Conservation (phyloP, 1,139 yeast species). For the Hansenula sp. region DNA sequence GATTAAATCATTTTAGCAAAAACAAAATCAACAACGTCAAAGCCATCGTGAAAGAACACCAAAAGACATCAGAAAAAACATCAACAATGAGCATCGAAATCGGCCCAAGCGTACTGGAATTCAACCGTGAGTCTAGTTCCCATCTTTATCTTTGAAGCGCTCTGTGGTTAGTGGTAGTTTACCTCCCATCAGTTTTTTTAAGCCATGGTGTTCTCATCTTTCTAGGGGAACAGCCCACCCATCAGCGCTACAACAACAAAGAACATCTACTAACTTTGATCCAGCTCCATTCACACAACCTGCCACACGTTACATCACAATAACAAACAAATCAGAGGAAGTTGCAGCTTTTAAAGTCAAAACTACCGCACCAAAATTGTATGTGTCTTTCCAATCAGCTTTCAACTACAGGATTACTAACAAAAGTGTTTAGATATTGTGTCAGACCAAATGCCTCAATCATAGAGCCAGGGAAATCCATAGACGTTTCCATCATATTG, state of each 20-base stretch:
- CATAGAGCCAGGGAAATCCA: slow-evolving; percentile 68
- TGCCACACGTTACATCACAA: slow-evolving; percentile 63
- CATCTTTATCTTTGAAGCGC: background rate
- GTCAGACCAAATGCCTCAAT: slow-evolving; percentile 93
- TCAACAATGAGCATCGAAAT: slow-evolving; percentile 22
- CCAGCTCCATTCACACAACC: slow-evolving; percentile 65
- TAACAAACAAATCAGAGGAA: slow-evolving; percentile 58
- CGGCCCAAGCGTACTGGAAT: slow-evolving; percentile 41
- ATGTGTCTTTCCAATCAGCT: slow-evolving; percentile 15
- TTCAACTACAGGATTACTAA: too few species aligned
- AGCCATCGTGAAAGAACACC: background rate
- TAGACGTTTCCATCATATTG: slow-evolving; percentile 76
- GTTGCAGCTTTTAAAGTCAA: slow-evolving; percentile 90
- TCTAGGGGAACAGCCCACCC: background rate
- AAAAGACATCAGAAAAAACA: background rate
- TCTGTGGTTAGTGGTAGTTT: background rate
- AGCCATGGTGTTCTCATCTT: background rate
- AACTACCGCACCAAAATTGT: slow-evolving; percentile 93
- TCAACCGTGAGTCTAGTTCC: slow-evolving; percentile 55
- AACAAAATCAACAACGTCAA: background rate
- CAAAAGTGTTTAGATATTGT: slow-evolving; percentile 47
- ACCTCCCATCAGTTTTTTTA: background rate
- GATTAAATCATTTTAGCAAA: background rate
- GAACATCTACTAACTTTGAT: slow-evolving; percentile 7
- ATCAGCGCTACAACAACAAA: background rate